These are phyloP conservation scores for Arthrobotrys musiformis DNA, from an alignment of 2,329 filamentous ascomycete genomes.

Conservation along the genomic window DNA sequence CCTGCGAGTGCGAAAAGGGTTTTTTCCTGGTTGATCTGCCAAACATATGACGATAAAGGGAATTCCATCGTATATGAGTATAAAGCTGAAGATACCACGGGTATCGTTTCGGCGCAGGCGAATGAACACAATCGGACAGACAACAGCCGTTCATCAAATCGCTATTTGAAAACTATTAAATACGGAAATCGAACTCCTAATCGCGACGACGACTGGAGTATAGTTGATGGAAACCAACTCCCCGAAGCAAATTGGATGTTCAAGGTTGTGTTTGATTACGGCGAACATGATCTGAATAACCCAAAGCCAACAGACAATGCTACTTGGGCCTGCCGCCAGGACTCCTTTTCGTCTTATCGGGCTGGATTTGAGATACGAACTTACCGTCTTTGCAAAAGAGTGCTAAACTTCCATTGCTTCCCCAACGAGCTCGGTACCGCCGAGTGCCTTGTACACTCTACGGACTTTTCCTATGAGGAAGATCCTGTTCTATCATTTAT, in stretches of 20 bases:
- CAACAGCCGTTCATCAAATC: too few relatives aligned
- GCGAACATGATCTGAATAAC: constrained; percentile 60
- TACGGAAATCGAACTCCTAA: constrained; percentile 17
- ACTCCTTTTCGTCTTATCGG: constrained; percentile 60
- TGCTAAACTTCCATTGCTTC: constrained; percentile 9
- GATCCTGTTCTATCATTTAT: neutral
- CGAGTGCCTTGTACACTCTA: neutral
- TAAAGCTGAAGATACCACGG: too few relatives aligned
- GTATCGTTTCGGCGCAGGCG: too few relatives aligned
- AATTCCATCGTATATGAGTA: too few relatives aligned
- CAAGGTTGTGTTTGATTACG: constrained; percentile 62
- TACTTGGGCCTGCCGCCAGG: constrained; percentile 56
- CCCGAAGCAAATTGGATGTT: neutral
- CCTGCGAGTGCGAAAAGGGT: too few relatives aligned
- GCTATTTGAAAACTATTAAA: constrained; percentile 17
- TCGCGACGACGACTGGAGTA: neutral
- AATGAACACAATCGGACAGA: too few relatives aligned
- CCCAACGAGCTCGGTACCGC: neutral
- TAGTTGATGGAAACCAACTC: neutral
- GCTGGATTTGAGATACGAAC: constrained; percentile 61
- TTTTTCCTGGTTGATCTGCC: too few relatives aligned
- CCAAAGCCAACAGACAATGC: neutral
- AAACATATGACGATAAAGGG: too few relatives aligned
- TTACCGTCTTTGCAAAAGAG: constrained; percentile 38
- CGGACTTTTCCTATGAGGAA: neutral